Percentiles rank a stretch among this genome's conserved stretches.
Evolutionary conservation across 2,329 filamentous ascomycete genomes (phyloP).

Genomic region (Ceratocystis smalleyi): DNA sequence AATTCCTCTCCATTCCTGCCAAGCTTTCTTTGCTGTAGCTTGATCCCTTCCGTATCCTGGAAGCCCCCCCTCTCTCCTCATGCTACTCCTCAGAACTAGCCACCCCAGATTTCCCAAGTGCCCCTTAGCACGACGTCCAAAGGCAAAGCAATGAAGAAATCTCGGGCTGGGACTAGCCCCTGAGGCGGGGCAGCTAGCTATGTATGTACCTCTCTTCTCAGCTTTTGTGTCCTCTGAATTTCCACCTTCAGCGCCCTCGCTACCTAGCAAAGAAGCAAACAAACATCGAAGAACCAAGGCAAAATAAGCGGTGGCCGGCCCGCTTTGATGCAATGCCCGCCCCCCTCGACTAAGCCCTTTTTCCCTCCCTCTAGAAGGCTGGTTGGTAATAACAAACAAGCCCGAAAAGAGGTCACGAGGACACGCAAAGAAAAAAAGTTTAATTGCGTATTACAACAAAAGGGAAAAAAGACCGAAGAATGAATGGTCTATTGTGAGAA

Average conservation of each 20-base stretch:
- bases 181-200: not conserved
- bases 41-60: not conserved
- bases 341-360: not conserved
- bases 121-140: not conserved
- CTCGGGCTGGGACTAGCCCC: no score
- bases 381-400: not conserved
- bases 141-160: no score
- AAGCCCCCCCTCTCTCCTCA: not conserved
- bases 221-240: not conserved
- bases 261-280: no score
- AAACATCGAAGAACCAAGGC: not conserved
- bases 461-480: not conserved
- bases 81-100: not conserved
- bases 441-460: not conserved
- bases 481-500: not conserved
- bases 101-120: not conserved
- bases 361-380: not conserved
- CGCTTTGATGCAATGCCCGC: slow-evolving; percentile 12
- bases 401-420: slow-evolving; percentile 1
- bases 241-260: not conserved
- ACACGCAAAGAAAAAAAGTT: not conserved
- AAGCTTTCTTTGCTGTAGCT: not conserved
- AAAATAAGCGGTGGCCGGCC: slow-evolving; percentile 7
- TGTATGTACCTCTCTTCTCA: no score
- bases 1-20: not conserved